Evolutionary conservation across 1,284 basidiomycete species (phyloP).

Genomic region (Entoloma clypeatum): DNA sequence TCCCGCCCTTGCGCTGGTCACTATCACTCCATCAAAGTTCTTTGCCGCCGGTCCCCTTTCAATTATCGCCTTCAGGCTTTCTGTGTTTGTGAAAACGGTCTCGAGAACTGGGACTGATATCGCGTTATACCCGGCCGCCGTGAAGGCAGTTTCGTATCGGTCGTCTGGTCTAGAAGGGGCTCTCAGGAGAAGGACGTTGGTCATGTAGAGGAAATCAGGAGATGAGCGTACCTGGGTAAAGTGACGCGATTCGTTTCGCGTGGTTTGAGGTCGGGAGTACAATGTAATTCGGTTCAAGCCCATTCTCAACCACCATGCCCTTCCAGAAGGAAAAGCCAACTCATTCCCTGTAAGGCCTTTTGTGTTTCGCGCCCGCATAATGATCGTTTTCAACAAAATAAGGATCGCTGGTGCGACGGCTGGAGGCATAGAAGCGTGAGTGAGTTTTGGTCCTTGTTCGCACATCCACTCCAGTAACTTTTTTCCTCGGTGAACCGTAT

Average conservation of each 20-base stretch:
- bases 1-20: slow-evolving; percentile 70
- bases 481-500: slow-evolving; percentile 34
- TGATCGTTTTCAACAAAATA: not conserved
- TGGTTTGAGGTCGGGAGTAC: not conserved
- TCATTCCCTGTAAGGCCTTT: slow-evolving; percentile 56
- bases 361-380: not conserved
- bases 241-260: not conserved
- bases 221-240: not conserved
- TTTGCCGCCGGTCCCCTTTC: slow-evolving; percentile 31
- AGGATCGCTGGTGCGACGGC: slow-evolving; percentile 88
- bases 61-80: slow-evolving; percentile 43
- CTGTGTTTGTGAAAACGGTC: slow-evolving; percentile 50
- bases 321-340: slow-evolving; percentile 71
- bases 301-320: slow-evolving; percentile 27
- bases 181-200: slow-evolving; percentile 53
- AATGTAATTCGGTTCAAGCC: not conserved
- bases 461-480: slow-evolving; percentile 28
- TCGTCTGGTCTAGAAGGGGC: slow-evolving; percentile 43
- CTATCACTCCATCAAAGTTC: slow-evolving; percentile 53
- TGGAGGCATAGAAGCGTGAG: slow-evolving; percentile 88
- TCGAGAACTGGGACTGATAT: slow-evolving; percentile 65
- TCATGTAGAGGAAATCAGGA: too few relatives aligned
- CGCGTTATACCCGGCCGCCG: slow-evolving; percentile 41
- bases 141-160: slow-evolving; percentile 48
- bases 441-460: slow-evolving; percentile 11